Evolutionary conservation across 129 eudicot species (phyloP), one percentile per base, ranked within the genome.

Genomic region (Pittosporum tobira): DNA sequence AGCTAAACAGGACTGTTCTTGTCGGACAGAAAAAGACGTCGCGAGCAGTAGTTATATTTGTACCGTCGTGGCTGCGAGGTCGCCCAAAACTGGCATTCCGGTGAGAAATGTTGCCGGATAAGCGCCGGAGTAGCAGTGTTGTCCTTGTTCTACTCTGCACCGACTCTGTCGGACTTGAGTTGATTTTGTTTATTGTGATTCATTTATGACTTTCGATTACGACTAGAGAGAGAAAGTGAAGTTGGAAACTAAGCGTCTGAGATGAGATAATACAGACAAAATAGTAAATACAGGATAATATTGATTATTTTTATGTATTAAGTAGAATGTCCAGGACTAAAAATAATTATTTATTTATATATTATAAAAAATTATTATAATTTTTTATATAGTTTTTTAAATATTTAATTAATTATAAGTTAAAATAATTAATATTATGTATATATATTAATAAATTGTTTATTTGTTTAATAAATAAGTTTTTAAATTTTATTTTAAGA

Each of bases 41-140:
- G 51, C n/a, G 46, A 63, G n/a, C n/a, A n/a, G 50, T 48, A 68
- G 56, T 71, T 71, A n/a, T 8, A 64, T 53, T n/a, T n/a, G n/a
- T 36, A 51, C 25, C 2, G 14, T 27, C n/a, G 54, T 20, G 12
- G 30, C 61, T 12, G 31, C 5, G 10, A 54, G 50, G 1, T 73
- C 21, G 52, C 65, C 75, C 71, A 78, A 74, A 84, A 65, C 42
- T 18, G 65, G 59, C 77, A 71, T 73, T 65, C 78, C 74, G 82
- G 75, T 55, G 45, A 26, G 42, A 29, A 37, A 53, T 57, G 58
- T 66, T 14, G 77, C 77, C 81, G 75, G 78, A 67, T 54, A 65
- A 50, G 36, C 48, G 74, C 68, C 59, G 63, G 50, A 38, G 54
- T 23, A 21, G 47, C 15, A 22, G 53, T 57, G 16, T 27, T 19